A percentile compares a stretch with the other conserved stretches of the same genome.
phyloP scores from a whole-genome alignment of 1,284 basidiomycete species.

The Cystodermella granulosa region DNA sequence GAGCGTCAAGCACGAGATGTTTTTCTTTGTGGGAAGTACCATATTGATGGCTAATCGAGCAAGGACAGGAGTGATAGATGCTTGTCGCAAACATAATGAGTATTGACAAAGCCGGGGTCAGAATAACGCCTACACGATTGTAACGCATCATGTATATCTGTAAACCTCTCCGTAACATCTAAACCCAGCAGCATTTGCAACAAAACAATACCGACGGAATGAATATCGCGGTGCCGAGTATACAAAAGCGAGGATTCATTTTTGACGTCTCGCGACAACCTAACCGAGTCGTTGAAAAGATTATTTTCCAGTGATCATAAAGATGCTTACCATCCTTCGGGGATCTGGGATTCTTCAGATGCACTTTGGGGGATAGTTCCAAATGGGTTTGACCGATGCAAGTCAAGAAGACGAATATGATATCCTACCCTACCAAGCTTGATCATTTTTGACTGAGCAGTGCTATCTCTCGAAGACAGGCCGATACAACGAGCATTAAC shows the following conservation, averaged over 20 bases:
- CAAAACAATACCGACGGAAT: slow-evolving; percentile 66
- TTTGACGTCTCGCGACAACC: slow-evolving; percentile 62
- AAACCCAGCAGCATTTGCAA: slow-evolving; percentile 73
- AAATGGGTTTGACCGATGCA: slow-evolving; percentile 72
- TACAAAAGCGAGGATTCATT: slow-evolving; percentile 67
- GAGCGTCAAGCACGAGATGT: slow-evolving; percentile 47
- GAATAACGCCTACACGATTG: slow-evolving; percentile 34
- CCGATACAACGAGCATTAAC: slow-evolving; percentile 51
- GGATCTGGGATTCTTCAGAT: slow-evolving; percentile 43
- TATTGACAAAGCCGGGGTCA: neutral
- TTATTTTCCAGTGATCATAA: neutral
- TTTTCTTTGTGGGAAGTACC: slow-evolving; percentile 57
- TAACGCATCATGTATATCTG: slow-evolving; percentile 44
- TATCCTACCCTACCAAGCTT: slow-evolving; percentile 64
- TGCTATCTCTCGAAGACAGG: slow-evolving; percentile 48
- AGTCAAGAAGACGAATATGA: slow-evolving; percentile 59
- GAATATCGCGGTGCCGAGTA: slow-evolving; percentile 67
- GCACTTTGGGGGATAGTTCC: slow-evolving; percentile 37
- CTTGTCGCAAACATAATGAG: slow-evolving; percentile 1
- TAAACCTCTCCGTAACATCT: slow-evolving; percentile 51
- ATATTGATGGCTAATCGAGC: slow-evolving; percentile 52
- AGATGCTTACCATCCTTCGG: slow-evolving; percentile 56
- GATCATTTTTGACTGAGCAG: slow-evolving; percentile 52
- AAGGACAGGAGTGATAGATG: slow-evolving; percentile 45
- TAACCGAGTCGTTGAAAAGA: slow-evolving; percentile 8